phyloP scores from a whole-genome alignment of 2,329 filamentous ascomycete species.

The Myrmaecium sp. region DNA sequence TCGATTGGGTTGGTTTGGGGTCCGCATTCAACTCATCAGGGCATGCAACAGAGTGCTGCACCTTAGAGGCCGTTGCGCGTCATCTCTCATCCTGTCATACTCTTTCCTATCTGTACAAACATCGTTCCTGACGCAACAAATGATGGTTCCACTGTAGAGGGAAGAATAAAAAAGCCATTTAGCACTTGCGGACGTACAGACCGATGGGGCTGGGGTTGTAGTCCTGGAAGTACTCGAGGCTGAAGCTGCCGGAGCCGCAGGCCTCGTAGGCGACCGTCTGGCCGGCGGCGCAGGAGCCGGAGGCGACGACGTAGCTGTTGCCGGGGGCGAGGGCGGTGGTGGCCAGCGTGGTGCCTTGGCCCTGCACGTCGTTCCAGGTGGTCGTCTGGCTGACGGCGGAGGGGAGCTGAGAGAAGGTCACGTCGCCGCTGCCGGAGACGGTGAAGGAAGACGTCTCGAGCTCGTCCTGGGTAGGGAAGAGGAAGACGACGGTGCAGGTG shows the following conservation, averaged over 20 bases:
- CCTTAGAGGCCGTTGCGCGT: too few species aligned
- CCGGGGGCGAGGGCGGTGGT: constrained; percentile 32
- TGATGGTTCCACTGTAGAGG: too few species aligned
- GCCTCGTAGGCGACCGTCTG: constrained; percentile 36
- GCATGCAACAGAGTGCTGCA: too few species aligned
- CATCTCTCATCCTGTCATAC: too few species aligned
- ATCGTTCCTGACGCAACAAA: too few species aligned
- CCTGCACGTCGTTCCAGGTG: constrained; percentile 36
- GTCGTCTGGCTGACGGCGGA: constrained; percentile 30
- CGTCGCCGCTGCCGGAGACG: constrained; percentile 33
- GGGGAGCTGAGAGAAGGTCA: constrained; percentile 36
- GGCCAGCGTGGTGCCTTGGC: constrained; percentile 27
- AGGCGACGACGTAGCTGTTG: constrained; percentile 35
- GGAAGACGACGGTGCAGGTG: constrained; percentile 47
- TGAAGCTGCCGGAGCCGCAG: constrained; percentile 30
- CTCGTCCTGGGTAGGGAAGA: constrained; percentile 40
- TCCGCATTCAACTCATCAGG: too few species aligned
- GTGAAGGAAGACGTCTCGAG: constrained; percentile 35
- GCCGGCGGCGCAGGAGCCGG: constrained; percentile 38
- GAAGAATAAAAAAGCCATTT: too few species aligned
- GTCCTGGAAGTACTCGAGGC: constrained; percentile 47
- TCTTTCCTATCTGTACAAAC: too few species aligned
- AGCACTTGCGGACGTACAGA: constrained; percentile 11
- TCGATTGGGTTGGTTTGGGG: too few species aligned
- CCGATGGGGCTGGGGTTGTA: constrained; percentile 34